Base-by-base conservation (phyloP, 257 asterid species). In the Cordia subcordata region DNA sequence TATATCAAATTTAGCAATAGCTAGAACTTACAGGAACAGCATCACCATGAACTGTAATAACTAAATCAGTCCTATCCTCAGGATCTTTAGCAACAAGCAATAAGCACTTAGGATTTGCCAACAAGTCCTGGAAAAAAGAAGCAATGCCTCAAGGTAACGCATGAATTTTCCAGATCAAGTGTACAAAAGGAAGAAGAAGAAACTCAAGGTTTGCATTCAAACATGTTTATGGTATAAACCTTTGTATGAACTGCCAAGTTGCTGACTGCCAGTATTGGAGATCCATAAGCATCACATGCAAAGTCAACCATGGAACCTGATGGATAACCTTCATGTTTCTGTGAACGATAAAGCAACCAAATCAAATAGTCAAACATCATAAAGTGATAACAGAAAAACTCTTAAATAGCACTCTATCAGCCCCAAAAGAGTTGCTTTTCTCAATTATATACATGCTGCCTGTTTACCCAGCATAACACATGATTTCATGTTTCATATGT, bases 71-170 rank as follows among this genome's bases (percentile, higher is more conserved):
- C 79, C 95, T 83, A 66, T 93, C 99, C 66, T 82, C 85, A 0
- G 97, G 97, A 73, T 93, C 97, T 76, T 81, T 93, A 57, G 97
- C 83, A 16, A 93, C 92, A 72, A 93, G 99, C 85, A 93, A 73
- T 22, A 97, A 89, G 83, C 99, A 89, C 72, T 75, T 86, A 63
- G 96, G 72, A 72, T 78, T 89, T 71, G 89, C 91, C 56, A 76
- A 77, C 61, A 93, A 97, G 73, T 93, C 95, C 99, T 93, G 95
- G 79, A 79, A 47, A 32, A 11, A 62, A 63, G 62, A 49, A 64
- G 46, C 49, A 67, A 23, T 39, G n/a, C 27, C 63, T 68, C 56
- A 53, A 23, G 4, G 57, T 38, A 59, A 32, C n/a, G 9, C 23
- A 38, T 11, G 16, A 19, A 23, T 8, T 15, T 32, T 15, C 20